These are phyloP conservation scores for Trametes gibbosa DNA, from an alignment of 768 basidiomycete genomes.

Conservation along the genomic window DNA sequence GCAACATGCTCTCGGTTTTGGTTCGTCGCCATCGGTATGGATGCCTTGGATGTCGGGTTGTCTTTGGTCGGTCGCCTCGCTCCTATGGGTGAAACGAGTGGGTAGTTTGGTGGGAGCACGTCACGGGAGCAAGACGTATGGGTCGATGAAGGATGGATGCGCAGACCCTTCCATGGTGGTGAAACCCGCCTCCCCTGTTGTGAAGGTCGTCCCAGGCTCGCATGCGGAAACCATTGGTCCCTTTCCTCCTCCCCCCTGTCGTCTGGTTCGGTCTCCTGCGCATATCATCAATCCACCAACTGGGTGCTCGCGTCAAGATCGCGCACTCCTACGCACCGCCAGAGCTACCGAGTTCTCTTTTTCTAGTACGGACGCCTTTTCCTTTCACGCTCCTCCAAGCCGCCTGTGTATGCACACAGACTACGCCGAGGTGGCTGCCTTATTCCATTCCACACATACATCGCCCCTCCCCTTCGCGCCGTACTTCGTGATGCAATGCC, in stretches of 20 bases:
- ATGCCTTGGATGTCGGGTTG: conserved; percentile 37
- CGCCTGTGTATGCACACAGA: conserved; percentile 1
- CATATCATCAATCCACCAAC: conserved; percentile 3
- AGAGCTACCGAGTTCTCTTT: conserved; percentile 38
- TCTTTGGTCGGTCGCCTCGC: conserved; percentile 35
- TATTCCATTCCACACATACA: conserved; percentile 23
- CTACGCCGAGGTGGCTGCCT: conserved; percentile 19
- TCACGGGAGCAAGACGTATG: conserved; percentile 21
- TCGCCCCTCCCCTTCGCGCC: conserved; percentile 26
- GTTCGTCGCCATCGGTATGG: conserved; percentile 32
- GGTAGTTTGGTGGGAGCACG: conserved; percentile 13
- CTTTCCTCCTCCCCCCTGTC: conserved; percentile 4
- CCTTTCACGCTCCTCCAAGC: conserved; percentile 45
- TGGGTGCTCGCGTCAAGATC: conserved; percentile 16
- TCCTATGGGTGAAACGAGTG: conserved; percentile 14
- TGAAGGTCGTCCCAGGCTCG: neutral
- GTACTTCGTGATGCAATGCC: conserved; percentile 26
- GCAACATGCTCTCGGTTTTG: conserved; percentile 32
- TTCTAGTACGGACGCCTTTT: conserved; percentile 74
- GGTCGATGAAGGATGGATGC: conserved; percentile 11
- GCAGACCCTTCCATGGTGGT: neutral
- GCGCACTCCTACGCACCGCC: conserved; percentile 27
- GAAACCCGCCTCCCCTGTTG: neutral
- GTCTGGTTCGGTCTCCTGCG: conserved; percentile 13
- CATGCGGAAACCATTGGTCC: neutral